Evolutionary conservation across 805 yeast species (phyloP), one percentile per base, ranked within the genome.

Genomic region (Diddensiella caesifluorescens): DNA sequence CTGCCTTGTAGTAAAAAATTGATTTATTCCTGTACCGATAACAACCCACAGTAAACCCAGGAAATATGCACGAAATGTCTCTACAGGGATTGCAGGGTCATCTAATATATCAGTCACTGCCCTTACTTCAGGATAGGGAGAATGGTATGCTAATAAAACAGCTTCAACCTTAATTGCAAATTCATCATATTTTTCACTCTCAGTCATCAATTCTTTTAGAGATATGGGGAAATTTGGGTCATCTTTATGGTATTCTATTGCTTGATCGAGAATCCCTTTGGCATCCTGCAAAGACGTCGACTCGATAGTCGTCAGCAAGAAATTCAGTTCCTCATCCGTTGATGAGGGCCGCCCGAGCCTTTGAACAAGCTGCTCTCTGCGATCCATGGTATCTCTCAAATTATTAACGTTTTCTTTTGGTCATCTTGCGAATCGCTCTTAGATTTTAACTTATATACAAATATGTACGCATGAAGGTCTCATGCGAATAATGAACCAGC

Each of bases 51-150:
- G 25, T 10, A 51, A 28, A 12, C 52, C 56, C 2, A 52, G 41
- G 13, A 49, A 22, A 55, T 74, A 75, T 2, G 70, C 73, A 39
- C 80, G 62, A 39, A 72, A 48, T 6, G 79, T 74, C 44, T 75
- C 78, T 20, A 61, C 62, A 2, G 73, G 71, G 13, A 64, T 47
- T 9, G 47, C 38, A 1, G 71, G 69, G 44, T 75, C 77, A 50
- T 77, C 80, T 34, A 51, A 62, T 1, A 77, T 71, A 31, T 70
- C 73, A 5, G 75, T 69, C 20, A 77, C 73, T 3, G 80, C 69
- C 34, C 81, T 56, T 13, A 76, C 75, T 53, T 77, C 81, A 3
- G 80, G 79, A 46, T 75, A 75, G 3, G 80, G 79, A 1, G 79
- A 74, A 46, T 64, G 69, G 36, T 42, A 50, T 43, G 45, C 46